phyloP scores from a whole-genome alignment of 2,329 filamentous ascomycete species.

The Emergomyces orientalis region DNA sequence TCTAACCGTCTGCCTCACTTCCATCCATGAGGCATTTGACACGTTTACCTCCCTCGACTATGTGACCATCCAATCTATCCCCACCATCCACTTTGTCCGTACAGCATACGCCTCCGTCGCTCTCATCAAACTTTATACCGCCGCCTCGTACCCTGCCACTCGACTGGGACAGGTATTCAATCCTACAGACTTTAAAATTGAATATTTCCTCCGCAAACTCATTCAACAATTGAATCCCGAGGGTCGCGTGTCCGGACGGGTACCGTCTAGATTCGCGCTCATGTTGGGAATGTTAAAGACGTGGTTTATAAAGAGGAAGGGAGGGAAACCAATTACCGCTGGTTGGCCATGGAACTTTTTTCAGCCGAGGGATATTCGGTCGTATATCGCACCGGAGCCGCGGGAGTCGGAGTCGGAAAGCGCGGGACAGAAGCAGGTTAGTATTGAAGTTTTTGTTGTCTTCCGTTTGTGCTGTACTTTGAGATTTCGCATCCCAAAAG shows the following conservation, averaged over 20 bases:
- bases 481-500: background rate
- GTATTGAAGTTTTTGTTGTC: background rate
- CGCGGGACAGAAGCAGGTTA: background rate
- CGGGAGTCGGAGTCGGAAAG: background rate
- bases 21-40: constrained; percentile 58
- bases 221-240: constrained; percentile 60
- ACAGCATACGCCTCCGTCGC: constrained; percentile 63
- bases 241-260: constrained; percentile 53
- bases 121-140: constrained; percentile 64
- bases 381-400: constrained; percentile 4
- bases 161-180: constrained; percentile 62
- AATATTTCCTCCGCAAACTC: constrained; percentile 59
- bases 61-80: constrained; percentile 52
- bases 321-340: constrained; percentile 19
- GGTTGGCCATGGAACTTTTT: constrained; percentile 16
- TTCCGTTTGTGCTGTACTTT: background rate
- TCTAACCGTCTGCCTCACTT: constrained; percentile 55
- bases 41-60: constrained; percentile 55
- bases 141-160: constrained; percentile 53
- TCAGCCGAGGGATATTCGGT: constrained; percentile 3
- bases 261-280: constrained; percentile 60
- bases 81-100: constrained; percentile 62
- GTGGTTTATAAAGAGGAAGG: constrained; percentile 53
- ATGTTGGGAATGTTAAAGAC: constrained; percentile 60
- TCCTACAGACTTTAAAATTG: constrained; percentile 55